These are phyloP conservation scores for Kluyveromyces wickerhamii DNA, from an alignment of 805 yeast genomes.

Conservation along the genomic window DNA sequence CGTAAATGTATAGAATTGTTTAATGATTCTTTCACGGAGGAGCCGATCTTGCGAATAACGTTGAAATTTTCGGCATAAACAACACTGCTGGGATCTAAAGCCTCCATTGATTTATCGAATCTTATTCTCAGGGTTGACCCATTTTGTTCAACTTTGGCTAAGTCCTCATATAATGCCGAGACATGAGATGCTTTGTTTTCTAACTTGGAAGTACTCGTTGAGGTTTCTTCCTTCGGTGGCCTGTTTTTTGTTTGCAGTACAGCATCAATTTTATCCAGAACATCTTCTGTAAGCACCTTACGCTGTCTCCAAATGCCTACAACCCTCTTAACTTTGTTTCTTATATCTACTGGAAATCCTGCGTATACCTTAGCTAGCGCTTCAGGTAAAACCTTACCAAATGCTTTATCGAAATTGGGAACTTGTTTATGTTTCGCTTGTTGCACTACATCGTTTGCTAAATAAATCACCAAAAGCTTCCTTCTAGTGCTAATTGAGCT, in stretches of 20 bases:
- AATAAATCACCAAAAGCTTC: conserved; percentile 24
- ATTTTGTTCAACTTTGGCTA: conserved; percentile 19
- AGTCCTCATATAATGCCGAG: conserved; percentile 17
- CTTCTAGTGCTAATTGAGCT: conserved; percentile 22
- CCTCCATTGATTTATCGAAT: conserved; percentile 22
- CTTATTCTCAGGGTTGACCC: conserved; percentile 20
- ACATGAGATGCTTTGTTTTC: conserved; percentile 8
- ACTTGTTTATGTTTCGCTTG: conserved; percentile 26
- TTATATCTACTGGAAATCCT: conserved; percentile 34
- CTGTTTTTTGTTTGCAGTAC: conserved; percentile 11
- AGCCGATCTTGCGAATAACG: conserved; percentile 27
- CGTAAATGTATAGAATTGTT: conserved; percentile 25
- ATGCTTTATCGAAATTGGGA: conserved; percentile 22
- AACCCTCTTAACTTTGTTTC: conserved; percentile 48
- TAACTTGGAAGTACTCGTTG: conserved; percentile 8
- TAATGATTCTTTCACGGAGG: conserved; percentile 23
- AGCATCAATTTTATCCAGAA: conserved; percentile 25
- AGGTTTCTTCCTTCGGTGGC: conserved; percentile 7
- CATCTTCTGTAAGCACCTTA: conserved; percentile 36
- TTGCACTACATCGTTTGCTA: conserved; percentile 29
- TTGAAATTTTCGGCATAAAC: conserved; percentile 24
- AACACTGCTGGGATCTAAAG: conserved; percentile 22
- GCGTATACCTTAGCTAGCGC: conserved; percentile 32
- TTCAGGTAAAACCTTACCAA: conserved; percentile 24
- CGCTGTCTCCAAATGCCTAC: conserved; percentile 61